Percentiles rank a stretch among this genome's conserved stretches.
Evolutionary conservation across 2,329 filamentous ascomycete species (phyloP).

Genomic region (Xylariaceae sp.): DNA sequence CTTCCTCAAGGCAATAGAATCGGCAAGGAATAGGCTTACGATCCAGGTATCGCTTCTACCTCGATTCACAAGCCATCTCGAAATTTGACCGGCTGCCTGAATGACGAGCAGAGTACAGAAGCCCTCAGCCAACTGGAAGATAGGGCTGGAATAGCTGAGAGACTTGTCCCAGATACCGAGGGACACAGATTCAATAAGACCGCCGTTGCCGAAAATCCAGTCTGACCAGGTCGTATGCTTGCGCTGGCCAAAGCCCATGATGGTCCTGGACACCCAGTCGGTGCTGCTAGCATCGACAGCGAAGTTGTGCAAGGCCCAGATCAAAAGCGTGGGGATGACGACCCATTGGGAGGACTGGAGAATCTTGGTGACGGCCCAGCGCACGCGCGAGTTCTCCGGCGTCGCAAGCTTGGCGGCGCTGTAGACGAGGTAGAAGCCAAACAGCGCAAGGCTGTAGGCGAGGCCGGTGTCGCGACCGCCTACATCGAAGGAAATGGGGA

Average conservation of each 20-base stretch:
- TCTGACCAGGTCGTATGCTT: constrained; percentile 64
- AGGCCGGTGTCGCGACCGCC: constrained; percentile 90
- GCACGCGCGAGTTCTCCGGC: constrained; percentile 69
- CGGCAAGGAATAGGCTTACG: constrained; percentile 47
- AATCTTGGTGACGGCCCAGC: constrained; percentile 63
- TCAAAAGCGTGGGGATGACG: constrained; percentile 77
- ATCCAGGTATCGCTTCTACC: constrained; percentile 95
- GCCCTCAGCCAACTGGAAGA: constrained; percentile 91
- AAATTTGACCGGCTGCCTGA: constrained; percentile 89
- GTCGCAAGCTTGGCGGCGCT: constrained; percentile 75
- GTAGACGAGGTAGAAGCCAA: constrained; percentile 85
- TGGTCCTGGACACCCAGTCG: constrained; percentile 78
- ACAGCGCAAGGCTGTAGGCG: constrained; percentile 85
- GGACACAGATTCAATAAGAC: constrained; percentile 71
- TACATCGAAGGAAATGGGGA: constrained; percentile 96
- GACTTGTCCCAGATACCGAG: constrained; percentile 86
- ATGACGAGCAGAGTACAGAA: constrained; percentile 97
- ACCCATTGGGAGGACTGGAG: constrained; percentile 79
- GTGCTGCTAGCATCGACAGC: constrained; percentile 76
- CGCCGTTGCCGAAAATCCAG: constrained; percentile 84
- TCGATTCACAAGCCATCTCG: constrained; percentile 88
- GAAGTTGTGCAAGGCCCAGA: constrained; percentile 94
- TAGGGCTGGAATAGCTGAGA: constrained; percentile 82
- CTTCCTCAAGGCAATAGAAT: background rate
- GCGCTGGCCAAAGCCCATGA: constrained; percentile 58